A percentile compares a stretch with the other conserved stretches of the same genome.
Conservation (phyloP, 2,329 filamentous ascomycete species). For the Ophiostoma novo-ulmi region DNA sequence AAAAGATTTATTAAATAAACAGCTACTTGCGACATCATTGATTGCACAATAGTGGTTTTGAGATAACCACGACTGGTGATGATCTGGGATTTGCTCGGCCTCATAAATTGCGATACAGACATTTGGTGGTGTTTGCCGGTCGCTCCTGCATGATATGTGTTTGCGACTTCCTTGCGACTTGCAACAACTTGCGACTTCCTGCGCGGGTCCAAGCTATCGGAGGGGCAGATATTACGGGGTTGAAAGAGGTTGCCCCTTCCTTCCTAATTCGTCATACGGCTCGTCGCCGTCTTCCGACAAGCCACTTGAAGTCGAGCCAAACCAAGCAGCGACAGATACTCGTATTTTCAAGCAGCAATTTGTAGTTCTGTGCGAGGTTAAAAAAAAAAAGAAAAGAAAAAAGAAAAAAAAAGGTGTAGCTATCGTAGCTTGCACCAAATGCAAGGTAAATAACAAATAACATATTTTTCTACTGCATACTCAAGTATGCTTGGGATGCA, state of each 20-base stretch:
- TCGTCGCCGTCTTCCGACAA: conserved; percentile 21
- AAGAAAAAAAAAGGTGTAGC: background rate
- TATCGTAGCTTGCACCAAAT: background rate
- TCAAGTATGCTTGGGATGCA: background rate
- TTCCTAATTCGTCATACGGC: conserved; percentile 16
- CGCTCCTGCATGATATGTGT: background rate
- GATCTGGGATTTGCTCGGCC: background rate
- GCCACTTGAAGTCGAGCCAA: background rate
- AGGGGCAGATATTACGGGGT: conserved; percentile 6
- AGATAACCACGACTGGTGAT: background rate
- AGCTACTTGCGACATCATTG: background rate
- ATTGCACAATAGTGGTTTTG: background rate
- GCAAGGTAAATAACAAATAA: background rate
- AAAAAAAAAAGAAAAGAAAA: no score
- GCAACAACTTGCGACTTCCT: background rate
- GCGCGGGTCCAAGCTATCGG: conserved; percentile 1
- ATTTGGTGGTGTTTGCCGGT: background rate
- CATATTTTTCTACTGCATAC: background rate
- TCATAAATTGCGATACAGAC: background rate
- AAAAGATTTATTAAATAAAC: background rate
- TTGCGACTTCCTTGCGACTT: background rate
- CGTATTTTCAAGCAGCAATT: background rate
- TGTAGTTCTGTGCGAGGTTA: conserved; percentile 3
- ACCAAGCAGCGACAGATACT: background rate
- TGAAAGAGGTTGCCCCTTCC: background rate